These are phyloP conservation scores for Aspergillus ibericus DNA, from an alignment of 2,329 filamentous ascomycete species.

Conservation along the genomic window DNA sequence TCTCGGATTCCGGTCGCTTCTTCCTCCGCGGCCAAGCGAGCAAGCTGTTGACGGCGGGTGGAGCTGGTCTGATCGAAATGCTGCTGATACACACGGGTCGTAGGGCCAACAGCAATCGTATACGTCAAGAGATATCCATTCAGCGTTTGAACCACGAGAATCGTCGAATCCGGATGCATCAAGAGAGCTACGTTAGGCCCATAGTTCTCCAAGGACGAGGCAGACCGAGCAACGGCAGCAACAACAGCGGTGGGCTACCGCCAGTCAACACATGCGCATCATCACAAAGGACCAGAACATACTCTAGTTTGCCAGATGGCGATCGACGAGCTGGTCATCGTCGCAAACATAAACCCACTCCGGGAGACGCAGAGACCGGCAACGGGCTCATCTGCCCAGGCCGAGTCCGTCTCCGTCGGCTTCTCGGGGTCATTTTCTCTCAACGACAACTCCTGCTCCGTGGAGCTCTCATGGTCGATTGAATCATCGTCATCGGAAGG, in stretches of 20 bases:
- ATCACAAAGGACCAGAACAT: slow-evolving; percentile 30
- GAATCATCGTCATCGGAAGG: slow-evolving; percentile 28
- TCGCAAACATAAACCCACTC: slow-evolving; percentile 79
- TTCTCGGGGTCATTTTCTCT: slow-evolving; percentile 22
- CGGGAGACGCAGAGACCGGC: slow-evolving; percentile 75
- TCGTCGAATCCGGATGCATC: slow-evolving; percentile 85
- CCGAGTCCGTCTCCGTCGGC: slow-evolving; percentile 30
- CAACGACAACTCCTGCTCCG: slow-evolving; percentile 28
- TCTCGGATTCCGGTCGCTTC: slow-evolving; percentile 82
- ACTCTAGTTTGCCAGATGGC: slow-evolving; percentile 98
- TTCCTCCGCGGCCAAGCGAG: slow-evolving; percentile 65
- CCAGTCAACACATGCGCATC: slow-evolving; percentile 30
- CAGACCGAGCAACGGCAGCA: slow-evolving; percentile 79
- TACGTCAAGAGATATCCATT: slow-evolving; percentile 92
- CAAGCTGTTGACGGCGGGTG: slow-evolving; percentile 47
- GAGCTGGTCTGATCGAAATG: slow-evolving; percentile 61
- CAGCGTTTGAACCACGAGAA: slow-evolving; percentile 85
- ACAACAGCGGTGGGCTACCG: slow-evolving; percentile 81
- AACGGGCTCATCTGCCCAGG: slow-evolving; percentile 63
- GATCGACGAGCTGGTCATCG: slow-evolving; percentile 79
- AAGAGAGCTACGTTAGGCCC: slow-evolving; percentile 82
- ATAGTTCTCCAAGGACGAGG: slow-evolving; percentile 75
- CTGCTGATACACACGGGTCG: slow-evolving; percentile 80
- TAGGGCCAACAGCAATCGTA: slow-evolving; percentile 79
- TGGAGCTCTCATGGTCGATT: slow-evolving; percentile 12